Percentiles rank a stretch among this genome's conserved stretches.
These are phyloP conservation scores for Neurospora sp. DNA, from an alignment of 495 filamentous ascomycete genomes.

Conservation along the genomic window DNA sequence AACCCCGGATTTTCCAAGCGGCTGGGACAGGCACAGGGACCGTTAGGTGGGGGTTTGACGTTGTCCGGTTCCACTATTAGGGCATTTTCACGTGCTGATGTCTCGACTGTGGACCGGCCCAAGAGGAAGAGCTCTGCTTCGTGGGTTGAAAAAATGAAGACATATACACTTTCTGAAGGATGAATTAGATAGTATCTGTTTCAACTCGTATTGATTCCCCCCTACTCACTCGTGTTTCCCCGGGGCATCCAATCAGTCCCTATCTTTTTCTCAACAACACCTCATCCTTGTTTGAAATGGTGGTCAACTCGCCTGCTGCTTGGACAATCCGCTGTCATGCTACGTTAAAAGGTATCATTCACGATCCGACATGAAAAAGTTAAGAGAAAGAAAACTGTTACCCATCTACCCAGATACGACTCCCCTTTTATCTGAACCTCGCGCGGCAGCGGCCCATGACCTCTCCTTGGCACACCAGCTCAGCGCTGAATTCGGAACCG, in stretches of 20 bases:
- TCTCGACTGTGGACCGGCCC: background rate
- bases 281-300: background rate
- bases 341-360: constrained; percentile 29
- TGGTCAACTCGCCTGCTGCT: background rate
- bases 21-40: background rate
- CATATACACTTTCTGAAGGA: background rate
- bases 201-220: background rate
- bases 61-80: background rate
- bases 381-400: constrained; percentile 12
- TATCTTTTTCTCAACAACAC: background rate
- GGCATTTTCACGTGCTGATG: background rate
- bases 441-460: constrained; percentile 96
- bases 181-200: background rate
- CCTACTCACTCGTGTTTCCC: background rate
- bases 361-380: constrained; percentile 20
- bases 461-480: constrained; percentile 96
- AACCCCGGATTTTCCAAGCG: background rate
- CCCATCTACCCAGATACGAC: background rate
- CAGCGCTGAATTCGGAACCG: constrained; percentile 94
- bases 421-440: constrained; percentile 51
- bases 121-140: background rate
- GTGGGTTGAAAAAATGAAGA: background rate
- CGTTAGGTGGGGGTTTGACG: background rate
- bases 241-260: background rate
- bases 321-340: background rate